A percentile compares a stretch with the other conserved stretches of the same genome.
phyloP scores from a whole-genome alignment of 805 yeast species.

The Komagataella pseudopastoris region DNA sequence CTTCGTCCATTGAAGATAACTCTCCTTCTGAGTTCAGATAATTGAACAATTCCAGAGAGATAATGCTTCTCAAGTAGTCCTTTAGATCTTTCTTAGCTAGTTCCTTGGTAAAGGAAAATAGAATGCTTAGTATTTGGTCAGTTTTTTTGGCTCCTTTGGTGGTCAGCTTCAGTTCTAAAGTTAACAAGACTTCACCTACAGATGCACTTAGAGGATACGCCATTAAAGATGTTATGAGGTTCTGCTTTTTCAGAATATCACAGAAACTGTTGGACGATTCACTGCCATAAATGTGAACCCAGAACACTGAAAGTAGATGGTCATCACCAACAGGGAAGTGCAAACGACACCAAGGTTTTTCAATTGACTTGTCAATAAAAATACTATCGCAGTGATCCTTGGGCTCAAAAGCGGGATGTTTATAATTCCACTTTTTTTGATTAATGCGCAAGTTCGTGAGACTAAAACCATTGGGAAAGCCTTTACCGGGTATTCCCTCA shows the following conservation, averaged over 20 bases:
- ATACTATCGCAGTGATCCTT: background rate
- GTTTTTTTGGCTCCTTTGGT: conserved; percentile 27
- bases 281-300: conserved; percentile 53
- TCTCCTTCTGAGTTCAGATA: conserved; percentile 26
- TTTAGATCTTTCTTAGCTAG: conserved; percentile 9
- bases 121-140: conserved; percentile 10
- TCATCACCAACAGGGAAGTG: background rate
- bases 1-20: conserved; percentile 32
- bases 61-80: conserved; percentile 29
- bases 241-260: conserved; percentile 19
- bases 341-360: background rate
- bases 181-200: conserved; percentile 22
- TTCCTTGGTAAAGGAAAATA: background rate
- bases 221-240: conserved; percentile 21
- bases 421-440: background rate
- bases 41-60: conserved; percentile 30
- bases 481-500: conserved; percentile 11
- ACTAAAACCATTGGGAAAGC: background rate
- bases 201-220: conserved; percentile 29
- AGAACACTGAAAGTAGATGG: conserved; percentile 7
- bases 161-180: conserved; percentile 37
- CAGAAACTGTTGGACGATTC: conserved; percentile 41
- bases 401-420: background rate
- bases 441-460: background rate
- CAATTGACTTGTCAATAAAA: background rate